A percentile compares a stretch with the other conserved stretches of the same genome.
phyloP scores from a whole-genome alignment of 768 basidiomycete genomes.

The Termitomyces sp. region DNA sequence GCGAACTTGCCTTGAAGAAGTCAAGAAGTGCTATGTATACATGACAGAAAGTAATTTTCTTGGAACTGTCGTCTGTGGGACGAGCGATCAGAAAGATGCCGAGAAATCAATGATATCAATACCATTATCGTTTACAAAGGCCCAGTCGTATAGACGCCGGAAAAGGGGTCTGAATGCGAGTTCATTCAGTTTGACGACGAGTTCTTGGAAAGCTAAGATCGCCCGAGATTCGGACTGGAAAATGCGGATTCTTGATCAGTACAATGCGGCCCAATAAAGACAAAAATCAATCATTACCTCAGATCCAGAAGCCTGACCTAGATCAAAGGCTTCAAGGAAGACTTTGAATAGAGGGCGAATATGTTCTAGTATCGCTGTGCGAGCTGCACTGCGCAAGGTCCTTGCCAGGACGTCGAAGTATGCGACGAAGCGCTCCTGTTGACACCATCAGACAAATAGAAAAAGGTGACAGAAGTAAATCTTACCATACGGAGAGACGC shows the following conservation, averaged over 20 bases:
- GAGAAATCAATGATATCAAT: constrained; percentile 11
- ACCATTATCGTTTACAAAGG: constrained; percentile 58
- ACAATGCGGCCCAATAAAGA: not conserved
- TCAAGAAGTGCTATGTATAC: constrained; percentile 70
- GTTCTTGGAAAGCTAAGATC: constrained; percentile 76
- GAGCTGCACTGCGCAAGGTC: constrained; percentile 56
- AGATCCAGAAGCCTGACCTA: constrained; percentile 26
- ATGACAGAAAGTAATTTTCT: constrained; percentile 69
- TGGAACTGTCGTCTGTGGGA: constrained; percentile 28
- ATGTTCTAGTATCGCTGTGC: constrained; percentile 59
- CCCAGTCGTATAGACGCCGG: constrained; percentile 93
- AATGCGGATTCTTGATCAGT: not conserved
- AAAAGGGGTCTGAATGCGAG: constrained; percentile 87
- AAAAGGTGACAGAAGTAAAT: not conserved
- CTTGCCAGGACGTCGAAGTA: constrained; percentile 71
- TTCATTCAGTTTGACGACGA: constrained; percentile 92
- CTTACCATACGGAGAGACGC: constrained; percentile 30
- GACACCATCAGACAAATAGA: constrained; percentile 1
- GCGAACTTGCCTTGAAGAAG: constrained; percentile 72
- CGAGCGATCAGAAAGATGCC: constrained; percentile 2
- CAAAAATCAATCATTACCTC: constrained; percentile 4
- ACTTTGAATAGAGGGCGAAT: constrained; percentile 67
- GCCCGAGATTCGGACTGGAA: constrained; percentile 45
- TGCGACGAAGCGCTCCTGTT: constrained; percentile 30
- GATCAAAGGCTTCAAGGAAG: constrained; percentile 74